Base-by-base conservation (phyloP, 2,329 filamentous ascomycete species). In the Ramularia collo-cygni region DNA sequence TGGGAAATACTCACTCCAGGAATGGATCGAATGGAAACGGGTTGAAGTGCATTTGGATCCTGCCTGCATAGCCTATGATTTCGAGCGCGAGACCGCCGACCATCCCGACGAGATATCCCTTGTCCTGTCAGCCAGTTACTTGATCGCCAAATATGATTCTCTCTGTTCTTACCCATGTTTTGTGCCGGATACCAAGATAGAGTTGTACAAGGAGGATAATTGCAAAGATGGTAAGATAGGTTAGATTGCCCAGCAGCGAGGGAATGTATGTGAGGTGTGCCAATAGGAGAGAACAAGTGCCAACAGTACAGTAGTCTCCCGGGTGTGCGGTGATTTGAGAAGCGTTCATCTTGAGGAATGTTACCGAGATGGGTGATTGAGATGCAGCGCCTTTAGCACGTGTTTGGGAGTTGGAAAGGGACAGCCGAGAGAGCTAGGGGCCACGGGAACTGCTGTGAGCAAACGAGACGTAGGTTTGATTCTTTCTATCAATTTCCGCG, bases 11-110 rank as follows among this genome's bases (percentile, higher is more conserved):
- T 54, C 70, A 75, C 47, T 73, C 57, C 35, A 77, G 61, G 52
- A 79, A 79, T 0, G 65, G 67, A 13, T 61, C 48, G 3, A 59
- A 48, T 27, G 62, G 57, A 60, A 72, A 79, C 0, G 74, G 71
- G 48, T 78, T 72, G 36, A 65, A 50, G 56, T 73, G 60, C 58
- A 79, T 64, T 47, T 74, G 57, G 21, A 79, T 54, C 15, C 76
- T 67, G 2, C 72, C 75, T 9, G 66, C 61, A 51, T 81, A 81
- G 7, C 77, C 77, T 1, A 76, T 56, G 18, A 68, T 58, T 52
- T 77, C 75, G 31, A 73, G 66, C 3, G 70, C 43, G 6, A 71
- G 65, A 7, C 72, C 75, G 17, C 46, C 19, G n/a, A 56, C 33
- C 43, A 77, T 62, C 0, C 69, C 73, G 19, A 70, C 56, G 61